Conservation (phyloP, 148 eudicot species). For the Rhododendron williamsianum region DNA sequence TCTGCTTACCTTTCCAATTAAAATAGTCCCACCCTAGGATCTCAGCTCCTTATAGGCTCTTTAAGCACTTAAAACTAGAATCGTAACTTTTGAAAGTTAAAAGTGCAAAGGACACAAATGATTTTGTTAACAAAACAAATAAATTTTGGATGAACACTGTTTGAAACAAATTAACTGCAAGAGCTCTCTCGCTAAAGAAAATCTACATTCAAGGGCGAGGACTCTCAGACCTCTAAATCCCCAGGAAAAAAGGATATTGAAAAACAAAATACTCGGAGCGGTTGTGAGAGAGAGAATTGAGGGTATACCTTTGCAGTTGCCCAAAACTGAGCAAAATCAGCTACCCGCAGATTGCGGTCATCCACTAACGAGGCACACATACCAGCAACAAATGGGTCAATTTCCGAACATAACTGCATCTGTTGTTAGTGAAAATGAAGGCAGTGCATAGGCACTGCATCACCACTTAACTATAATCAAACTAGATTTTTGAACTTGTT, state of each 20-base stretch:
- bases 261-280: constrained; percentile 39
- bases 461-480: constrained; percentile 61
- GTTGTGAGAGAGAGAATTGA: constrained; percentile 44
- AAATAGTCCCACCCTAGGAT: not conserved
- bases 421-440: constrained; percentile 75
- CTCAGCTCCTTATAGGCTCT: not conserved
- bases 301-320: constrained; percentile 99
- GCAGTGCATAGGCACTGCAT: constrained; percentile 80
- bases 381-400: constrained; percentile 98
- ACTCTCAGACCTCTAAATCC: constrained; percentile 15
- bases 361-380: constrained; percentile 99
- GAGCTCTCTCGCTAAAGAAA: not conserved
- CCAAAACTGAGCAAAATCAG: constrained; percentile 99
- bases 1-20: not conserved
- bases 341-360: constrained; percentile 99
- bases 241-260: constrained; percentile 23
- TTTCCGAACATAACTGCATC: constrained; percentile 95
- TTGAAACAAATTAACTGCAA: not conserved
- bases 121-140: not conserved
- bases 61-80: not conserved
- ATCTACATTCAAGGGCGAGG: constrained; percentile 6
- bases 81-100: not conserved
- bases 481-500: constrained; percentile 33
- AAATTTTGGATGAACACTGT: not conserved
- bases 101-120: not conserved